Evolutionary conservation across 1,284 basidiomycete genomes (phyloP), one percentile per base, ranked within the genome.

Genomic region (Marasmius fiardii): DNA sequence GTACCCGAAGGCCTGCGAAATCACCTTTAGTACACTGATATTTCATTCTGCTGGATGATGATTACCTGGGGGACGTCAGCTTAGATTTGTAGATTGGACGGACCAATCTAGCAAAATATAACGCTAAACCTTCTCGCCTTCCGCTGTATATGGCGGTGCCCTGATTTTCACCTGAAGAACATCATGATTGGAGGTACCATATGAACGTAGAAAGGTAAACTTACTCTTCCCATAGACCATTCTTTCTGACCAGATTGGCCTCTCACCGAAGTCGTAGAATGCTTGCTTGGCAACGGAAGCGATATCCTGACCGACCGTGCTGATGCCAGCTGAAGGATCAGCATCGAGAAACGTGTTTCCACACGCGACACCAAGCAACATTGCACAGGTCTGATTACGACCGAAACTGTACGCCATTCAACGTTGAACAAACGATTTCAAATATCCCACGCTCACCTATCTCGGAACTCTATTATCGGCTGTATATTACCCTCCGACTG

Each of bases 31-130:
- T 18, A 41, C 54, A 33, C 11, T 55, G 34, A 47, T n/a, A n/a
- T n/a, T n/a, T 11, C 31, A 49, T 23, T 53, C 48, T 18, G 11
- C 50, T 20, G 26, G 24, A 47, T 33, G 14, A 68, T 74, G 54
- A 65, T 53, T 65, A 90, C 89, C 81, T 75, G 33, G 77, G 65
- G 54, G 75, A 77, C 4, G 86, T 90, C 55, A 98, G 73, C 64
- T 87, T 91, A 53, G 81, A 76, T 64, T 87, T 89, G 95, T 96
- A 98, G 58, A 98, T 79, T 1, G 93, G 90, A 39, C 93, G 78
- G 16, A 98, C 74, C 24, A 96, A 76, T 52, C 96, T 82, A 3
- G 93, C 85, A 64, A 98, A 84, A 68, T 94, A 95, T 33, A 96
- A 72, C 0, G 90, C 90, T 39, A 98, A 78, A 1, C 93, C 96